Base-by-base conservation (phyloP, 2,329 filamentous ascomycete genomes). In the Lecanicillium sp. region DNA sequence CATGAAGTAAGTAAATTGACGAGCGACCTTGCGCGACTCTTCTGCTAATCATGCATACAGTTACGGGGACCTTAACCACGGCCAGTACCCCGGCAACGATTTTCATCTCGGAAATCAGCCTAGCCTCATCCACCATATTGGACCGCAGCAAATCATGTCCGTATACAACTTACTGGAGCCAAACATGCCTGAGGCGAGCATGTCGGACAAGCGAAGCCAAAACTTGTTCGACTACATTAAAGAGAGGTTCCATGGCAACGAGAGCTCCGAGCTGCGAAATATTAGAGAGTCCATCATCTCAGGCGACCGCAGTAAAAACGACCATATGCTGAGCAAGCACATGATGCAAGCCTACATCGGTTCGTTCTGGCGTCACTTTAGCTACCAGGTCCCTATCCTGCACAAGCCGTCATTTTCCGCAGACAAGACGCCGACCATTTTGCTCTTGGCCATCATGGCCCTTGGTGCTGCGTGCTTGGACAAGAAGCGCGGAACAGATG, bases 301-400 rank as follows among this genome's bases (percentile, higher is more conserved):
- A 23, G 91, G 90, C 12, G 83, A 95, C 59, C 79, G 86, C 45
- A 79, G 83, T 43, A 70, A 79, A 26, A 75, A 79, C 44, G 67
- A 70, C 20, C 80, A 84, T 51, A 77, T 84, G 71, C 71, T 97
- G 52, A 95, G 91, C 64, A 75, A 90, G 58, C 82, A 86, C 58
- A 96, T 95, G 88, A 94, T 97, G 86, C 89, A 96, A 67, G 85
- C 84, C 3, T 97, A 96, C 60, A 90, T 95, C 55, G 79, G 83
- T 10, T 95, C 90, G 2, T 98, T 94, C 65, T 98, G 93, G 93
- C 77, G 86, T 45, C 86, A 96, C 64, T 95, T 96, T 60, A 94
- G 93, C 64, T 86, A 90, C 46, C 93, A 97, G 63, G 76, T 97
- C 54, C 93, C 93, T 1, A 95, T 98, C 51, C 73, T 97, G 40